Evolutionary conservation across 176 grass and related monocot species (phyloP), one percentile per base, ranked within the genome.

Genomic region (Alopecurus myosuroides): DNA sequence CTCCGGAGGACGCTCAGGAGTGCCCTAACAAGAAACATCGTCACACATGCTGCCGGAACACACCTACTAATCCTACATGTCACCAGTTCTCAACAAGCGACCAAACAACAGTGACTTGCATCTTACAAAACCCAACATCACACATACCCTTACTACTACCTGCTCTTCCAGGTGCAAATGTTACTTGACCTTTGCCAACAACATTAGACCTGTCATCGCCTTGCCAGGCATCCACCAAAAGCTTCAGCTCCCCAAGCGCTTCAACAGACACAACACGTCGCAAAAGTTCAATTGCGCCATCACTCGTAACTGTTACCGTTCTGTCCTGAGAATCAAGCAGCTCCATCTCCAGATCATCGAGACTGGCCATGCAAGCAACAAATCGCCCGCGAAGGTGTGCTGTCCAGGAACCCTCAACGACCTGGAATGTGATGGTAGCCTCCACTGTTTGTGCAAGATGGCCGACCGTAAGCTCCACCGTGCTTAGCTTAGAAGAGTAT

Each of bases 61-160:
- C n/a, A n/a, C n/a, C n/a, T n/a, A n/a, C n/a, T n/a, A n/a, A n/a
- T n/a, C n/a, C n/a, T n/a, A n/a, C n/a, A n/a, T n/a, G n/a, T n/a
- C 34, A 35, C 34, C 34, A 46, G 44, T 46, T 46, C 44, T 18
- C 73, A 35, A 11, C 15, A 33, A 51, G 46, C 9, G 73, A 76
- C 73, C 73, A 52, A 33, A 48, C 46, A 33, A 76, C 48, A 35
- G 29, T 76, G 22, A 53, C 31, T 52, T 29, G 4, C 18, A 76
- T 31, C 73, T 31, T 76, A 76, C 46, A 76, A 19, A 76, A 76
- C 28, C 17, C 73, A 52, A 76, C 28, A 76, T 76, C 46, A 50
- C 73, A 52, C 31, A 4, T 33, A 76, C 28, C 73, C 30, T n/a
- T 26, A 30, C 62, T 65, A 34, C 62, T 65, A 65, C 62, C 17